Evolutionary conservation across 352 stramenopile species (phyloP).

Genomic region (Phytophthora sojae): DNA sequence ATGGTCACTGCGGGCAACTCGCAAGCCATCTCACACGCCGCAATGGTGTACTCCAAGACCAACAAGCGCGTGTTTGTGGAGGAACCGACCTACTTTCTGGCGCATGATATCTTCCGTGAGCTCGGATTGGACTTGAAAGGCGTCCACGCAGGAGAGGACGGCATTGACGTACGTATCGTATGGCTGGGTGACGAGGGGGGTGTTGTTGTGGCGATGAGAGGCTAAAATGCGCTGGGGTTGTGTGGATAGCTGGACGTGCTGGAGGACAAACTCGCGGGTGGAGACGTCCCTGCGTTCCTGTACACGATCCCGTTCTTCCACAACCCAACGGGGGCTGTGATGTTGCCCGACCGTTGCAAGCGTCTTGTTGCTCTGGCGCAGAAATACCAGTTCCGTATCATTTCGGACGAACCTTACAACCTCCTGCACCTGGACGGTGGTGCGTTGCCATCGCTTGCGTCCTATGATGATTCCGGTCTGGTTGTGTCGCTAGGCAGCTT

Average conservation of each 20-base stretch:
- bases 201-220: background rate
- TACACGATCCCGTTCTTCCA: conserved; percentile 95
- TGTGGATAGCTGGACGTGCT: conserved; percentile 66
- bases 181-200: background rate
- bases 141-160: conserved; percentile 79
- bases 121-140: conserved; percentile 82
- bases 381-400: conserved; percentile 85
- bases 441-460: conserved; percentile 64
- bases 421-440: conserved; percentile 80
- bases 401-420: conserved; percentile 96
- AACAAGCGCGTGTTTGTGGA: conserved; percentile 92
- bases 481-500: conserved; percentile 93
- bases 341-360: conserved; percentile 71
- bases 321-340: conserved; percentile 91
- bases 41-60: conserved; percentile 71
- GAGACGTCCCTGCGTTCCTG: conserved; percentile 86
- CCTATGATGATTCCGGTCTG: conserved; percentile 65
- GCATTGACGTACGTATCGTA: conserved; percentile 65
- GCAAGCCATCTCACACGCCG: conserved; percentile 91
- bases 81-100: conserved; percentile 94
- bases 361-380: conserved; percentile 82
- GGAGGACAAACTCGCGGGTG: conserved; percentile 63
- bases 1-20: conserved; percentile 94
- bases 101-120: conserved; percentile 91
- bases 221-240: background rate